phyloP scores from a whole-genome alignment of 2,329 filamentous ascomycete species.

The Rutstroemia sp. region DNA sequence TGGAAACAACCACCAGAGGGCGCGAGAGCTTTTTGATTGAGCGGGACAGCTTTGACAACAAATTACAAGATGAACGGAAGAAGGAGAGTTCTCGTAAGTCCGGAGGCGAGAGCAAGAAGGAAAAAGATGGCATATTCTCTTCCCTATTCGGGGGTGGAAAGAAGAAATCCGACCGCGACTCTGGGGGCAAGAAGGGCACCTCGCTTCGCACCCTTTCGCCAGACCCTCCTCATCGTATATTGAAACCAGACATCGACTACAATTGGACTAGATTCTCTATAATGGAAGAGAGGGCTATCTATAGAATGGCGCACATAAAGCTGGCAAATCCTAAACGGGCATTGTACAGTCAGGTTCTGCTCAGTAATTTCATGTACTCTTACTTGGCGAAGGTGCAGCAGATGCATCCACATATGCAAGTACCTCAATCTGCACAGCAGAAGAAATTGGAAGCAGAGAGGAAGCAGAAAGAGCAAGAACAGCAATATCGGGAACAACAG shows the following conservation, averaged over 20 bases:
- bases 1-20: constrained; percentile 61
- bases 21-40: constrained; percentile 82
- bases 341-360: constrained; percentile 85
- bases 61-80: constrained; percentile 72
- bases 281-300: constrained; percentile 91
- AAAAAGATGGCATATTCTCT: constrained; percentile 89
- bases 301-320: constrained; percentile 98
- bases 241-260: constrained; percentile 87
- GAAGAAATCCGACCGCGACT: constrained; percentile 76
- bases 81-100: constrained; percentile 72
- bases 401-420: constrained; percentile 93
- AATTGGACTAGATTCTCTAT: constrained; percentile 95
- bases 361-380: constrained; percentile 99
- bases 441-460: constrained; percentile 55
- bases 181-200: constrained; percentile 64
- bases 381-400: constrained; percentile 98
- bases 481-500: constrained; percentile 26
- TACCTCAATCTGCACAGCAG: constrained; percentile 72
- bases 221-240: constrained; percentile 64
- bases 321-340: constrained; percentile 92
- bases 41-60: constrained; percentile 63
- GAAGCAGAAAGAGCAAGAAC: constrained; percentile 35
- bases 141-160: constrained; percentile 87
- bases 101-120: constrained; percentile 69
- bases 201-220: constrained; percentile 69